Conservation (phyloP, 208 protist genomes). For the Leishmania tarentolae region DNA sequence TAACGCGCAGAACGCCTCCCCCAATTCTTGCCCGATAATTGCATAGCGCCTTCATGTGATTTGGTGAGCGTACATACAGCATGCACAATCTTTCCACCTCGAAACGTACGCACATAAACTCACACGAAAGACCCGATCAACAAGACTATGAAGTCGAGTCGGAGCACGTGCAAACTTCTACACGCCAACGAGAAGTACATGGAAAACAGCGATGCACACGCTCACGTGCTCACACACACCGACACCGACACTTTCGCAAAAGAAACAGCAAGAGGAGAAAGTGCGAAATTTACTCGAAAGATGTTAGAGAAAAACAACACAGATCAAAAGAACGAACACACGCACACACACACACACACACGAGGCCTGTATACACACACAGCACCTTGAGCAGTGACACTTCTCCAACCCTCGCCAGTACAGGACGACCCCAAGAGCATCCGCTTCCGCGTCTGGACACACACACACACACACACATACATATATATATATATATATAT, state of each 20-base stretch:
- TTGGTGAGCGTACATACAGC: conserved; percentile 4
- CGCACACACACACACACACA: too few species aligned
- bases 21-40: background rate
- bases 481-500: background rate
- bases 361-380: background rate
- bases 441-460: background rate
- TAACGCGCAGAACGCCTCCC: background rate
- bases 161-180: background rate
- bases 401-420: background rate
- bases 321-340: background rate
- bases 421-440: background rate
- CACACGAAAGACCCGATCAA: background rate
- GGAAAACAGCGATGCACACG: background rate
- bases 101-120: background rate
- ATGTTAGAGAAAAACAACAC: background rate
- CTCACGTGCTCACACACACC: background rate
- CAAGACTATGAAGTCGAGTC: background rate
- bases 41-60: background rate
- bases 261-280: background rate
- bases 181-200: background rate
- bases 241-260: too few species aligned
- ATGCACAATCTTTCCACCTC: background rate
- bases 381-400: background rate
- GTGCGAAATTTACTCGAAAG: conserved; percentile 6
- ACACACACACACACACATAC: background rate